Base-by-base conservation (phyloP, 2,329 filamentous ascomycete species). In the Hymenoscyphus salicellus region DNA sequence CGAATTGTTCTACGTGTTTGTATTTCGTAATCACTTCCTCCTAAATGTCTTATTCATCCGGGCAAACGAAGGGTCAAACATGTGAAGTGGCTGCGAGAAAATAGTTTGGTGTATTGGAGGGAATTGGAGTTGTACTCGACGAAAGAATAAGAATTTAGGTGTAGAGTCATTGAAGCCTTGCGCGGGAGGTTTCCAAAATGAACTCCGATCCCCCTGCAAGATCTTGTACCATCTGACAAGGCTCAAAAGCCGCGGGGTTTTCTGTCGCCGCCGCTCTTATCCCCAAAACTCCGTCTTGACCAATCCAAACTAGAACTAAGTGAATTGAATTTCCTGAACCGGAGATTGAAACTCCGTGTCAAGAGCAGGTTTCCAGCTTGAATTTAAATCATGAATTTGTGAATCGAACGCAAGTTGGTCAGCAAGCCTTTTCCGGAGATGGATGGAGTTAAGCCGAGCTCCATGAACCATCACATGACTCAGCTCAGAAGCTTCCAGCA, bases 401-500 rank as follows among this genome's bases (percentile, higher is more conserved):
- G 33, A 36, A 36, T 36, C 14, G 33, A 36, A 38, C 11, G 3
- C 36, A 38, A 11, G 36, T 38, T 16, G 36, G 36, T 38, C 14
- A 38, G 14, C 36, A 38, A 17, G 1, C 11, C 2, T 17, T 36
- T 6, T 3, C 33, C 10, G 33, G 10, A 14, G 5, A 14, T 38
- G 10, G 8, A 38, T 14, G 36, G 36, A 38, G 16, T 38, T 38
- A 38, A 38, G 36, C 36, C 36, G 36, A 38, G 36, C 36, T 38
- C 36, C 14, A 14, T 5, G 4, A 5, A 4, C 14, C 36, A 17
- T 38, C 36, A 23, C 46, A 23, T 23, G 46, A 23, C 46, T 52
- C 10, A 52, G 55, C 30, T 26, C 43, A 59, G 57, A 59, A 46
- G 43, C 36, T 33, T 59, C 57, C 43, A 17, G 57, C 43, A n/a